phyloP scores from a whole-genome alignment of 2,329 filamentous ascomycete genomes.

The Byssoonygena ceratinophila region DNA sequence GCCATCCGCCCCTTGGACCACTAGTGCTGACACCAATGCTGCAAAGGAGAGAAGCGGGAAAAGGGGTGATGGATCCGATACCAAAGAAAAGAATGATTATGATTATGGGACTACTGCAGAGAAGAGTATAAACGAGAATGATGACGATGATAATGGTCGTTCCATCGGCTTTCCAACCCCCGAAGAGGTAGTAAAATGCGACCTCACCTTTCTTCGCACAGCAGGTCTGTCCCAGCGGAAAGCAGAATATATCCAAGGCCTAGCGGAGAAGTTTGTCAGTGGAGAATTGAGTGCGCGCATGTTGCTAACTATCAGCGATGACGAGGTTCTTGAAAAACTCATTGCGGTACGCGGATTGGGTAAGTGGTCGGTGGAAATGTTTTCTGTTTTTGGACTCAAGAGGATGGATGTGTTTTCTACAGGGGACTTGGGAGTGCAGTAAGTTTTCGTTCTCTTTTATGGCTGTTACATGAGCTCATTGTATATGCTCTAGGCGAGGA shows the following conservation, averaged over 20 bases:
- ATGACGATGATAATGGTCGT: not conserved
- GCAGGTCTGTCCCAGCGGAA: constrained; percentile 89
- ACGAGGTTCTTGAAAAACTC: constrained; percentile 70
- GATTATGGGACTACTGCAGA: constrained; percentile 7
- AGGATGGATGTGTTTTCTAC: constrained; percentile 86
- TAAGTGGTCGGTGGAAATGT: constrained; percentile 94
- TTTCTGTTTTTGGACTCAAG: constrained; percentile 91
- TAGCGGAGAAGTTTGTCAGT: constrained; percentile 67
- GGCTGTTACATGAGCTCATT: constrained; percentile 4
- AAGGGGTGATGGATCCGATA: not conserved
- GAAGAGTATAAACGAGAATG: constrained; percentile 17
- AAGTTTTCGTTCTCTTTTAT: constrained; percentile 25
- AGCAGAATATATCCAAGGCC: constrained; percentile 82
- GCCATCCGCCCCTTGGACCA: constrained; percentile 19
- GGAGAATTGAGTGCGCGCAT: constrained; percentile 67
- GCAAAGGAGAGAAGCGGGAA: not conserved
- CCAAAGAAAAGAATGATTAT: constrained; percentile 20
- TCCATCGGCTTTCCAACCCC: constrained; percentile 58
- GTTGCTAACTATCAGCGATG: constrained; percentile 69
- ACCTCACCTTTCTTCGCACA: constrained; percentile 60
- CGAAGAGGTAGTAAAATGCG: constrained; percentile 53
- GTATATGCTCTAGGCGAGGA: constrained; percentile 47
- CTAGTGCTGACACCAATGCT: not conserved
- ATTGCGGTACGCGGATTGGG: constrained; percentile 81
- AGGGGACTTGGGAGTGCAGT: constrained; percentile 86